Conservation (phyloP, 805 yeast genomes). For the Ogataea zsoltii region DNA sequence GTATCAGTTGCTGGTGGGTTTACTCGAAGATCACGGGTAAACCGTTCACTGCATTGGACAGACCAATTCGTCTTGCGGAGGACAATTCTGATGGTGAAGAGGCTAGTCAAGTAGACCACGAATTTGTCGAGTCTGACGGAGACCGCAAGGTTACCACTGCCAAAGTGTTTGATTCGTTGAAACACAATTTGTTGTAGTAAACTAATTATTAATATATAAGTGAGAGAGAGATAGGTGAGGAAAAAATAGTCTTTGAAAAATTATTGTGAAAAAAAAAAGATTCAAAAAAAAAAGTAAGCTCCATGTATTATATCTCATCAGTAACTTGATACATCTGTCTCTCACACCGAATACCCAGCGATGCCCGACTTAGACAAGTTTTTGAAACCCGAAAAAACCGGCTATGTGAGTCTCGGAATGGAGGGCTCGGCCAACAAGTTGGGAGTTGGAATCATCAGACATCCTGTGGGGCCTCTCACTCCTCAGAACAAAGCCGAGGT, state of each 20-base stretch:
- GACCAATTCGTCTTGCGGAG: conserved; percentile 26
- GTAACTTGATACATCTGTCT: no score
- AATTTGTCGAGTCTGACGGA: conserved; percentile 13
- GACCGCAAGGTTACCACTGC: conserved; percentile 7
- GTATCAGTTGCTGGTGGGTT: conserved; percentile 40
- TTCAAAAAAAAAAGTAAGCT: no score
- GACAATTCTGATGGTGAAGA: conserved; percentile 16
- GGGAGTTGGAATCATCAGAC: conserved; percentile 90
- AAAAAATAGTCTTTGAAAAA: no score
- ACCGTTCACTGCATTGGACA: conserved; percentile 48
- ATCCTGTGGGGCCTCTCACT: conserved; percentile 59
- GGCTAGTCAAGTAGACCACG: conserved; percentile 14
- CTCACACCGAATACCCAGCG: no score
- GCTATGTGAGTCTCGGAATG: conserved; percentile 79
- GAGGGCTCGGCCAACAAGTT: conserved; percentile 98
- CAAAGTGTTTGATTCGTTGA: conserved; percentile 11
- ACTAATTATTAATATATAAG: neutral
- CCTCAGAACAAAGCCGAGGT: conserved; percentile 67
- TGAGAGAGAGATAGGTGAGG: no score
- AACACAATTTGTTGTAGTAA: conserved; percentile 12
- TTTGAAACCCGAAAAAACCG: conserved; percentile 41
- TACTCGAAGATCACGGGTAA: conserved; percentile 38
- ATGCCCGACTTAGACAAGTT: conserved; percentile 42
- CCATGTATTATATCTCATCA: no score
- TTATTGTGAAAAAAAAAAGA: conserved; percentile 1